Evolutionary conservation across 23 red algal species (phyloP).

Genomic region (Cyanidioschyzon merolae): DNA sequence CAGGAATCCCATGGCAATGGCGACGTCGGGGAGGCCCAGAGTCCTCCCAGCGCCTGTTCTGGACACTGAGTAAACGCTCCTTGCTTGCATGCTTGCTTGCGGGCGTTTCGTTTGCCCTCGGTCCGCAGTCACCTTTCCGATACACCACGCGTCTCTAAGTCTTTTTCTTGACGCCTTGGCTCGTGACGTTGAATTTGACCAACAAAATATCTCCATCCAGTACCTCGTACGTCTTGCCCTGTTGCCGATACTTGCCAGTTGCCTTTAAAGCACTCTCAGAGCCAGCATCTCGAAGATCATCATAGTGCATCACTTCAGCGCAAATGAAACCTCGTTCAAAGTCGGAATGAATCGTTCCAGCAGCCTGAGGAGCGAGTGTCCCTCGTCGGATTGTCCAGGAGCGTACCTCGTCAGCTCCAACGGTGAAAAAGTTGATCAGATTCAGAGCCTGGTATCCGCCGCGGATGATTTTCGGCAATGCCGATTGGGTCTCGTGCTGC

Average conservation of each 20-base stretch:
- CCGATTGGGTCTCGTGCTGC: conserved; percentile 28
- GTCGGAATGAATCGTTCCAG: conserved; percentile 90
- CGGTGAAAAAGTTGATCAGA: conserved; percentile 96
- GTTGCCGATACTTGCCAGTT: conserved; percentile 80
- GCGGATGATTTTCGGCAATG: conserved; percentile 64
- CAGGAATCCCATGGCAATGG: too few relatives aligned
- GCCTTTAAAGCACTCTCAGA: conserved; percentile 72
- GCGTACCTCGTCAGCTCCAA: conserved; percentile 76
- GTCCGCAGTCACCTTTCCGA: too few relatives aligned
- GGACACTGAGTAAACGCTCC: too few relatives aligned
- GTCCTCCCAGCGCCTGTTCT: too few relatives aligned
- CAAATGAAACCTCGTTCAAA: conserved; percentile 94
- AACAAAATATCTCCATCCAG: conserved; percentile 85
- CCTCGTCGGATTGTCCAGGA: conserved; percentile 90
- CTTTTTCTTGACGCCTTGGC: conserved; percentile 26
- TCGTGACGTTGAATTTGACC: conserved; percentile 67
- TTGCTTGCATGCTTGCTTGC: too few relatives aligned
- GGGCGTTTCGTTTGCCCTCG: too few relatives aligned
- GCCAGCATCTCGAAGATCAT: conserved; percentile 53
- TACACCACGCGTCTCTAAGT: too few relatives aligned
- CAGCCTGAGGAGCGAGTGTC: conserved; percentile 81
- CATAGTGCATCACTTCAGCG: conserved; percentile 79
- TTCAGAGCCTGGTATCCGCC: conserved; percentile 48
- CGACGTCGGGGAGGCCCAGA: too few relatives aligned
- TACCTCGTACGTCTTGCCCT: conserved; percentile 79